A percentile compares a stretch with the other conserved stretches of the same genome.
phyloP scores from a whole-genome alignment of 345 rosid species.

The Eucalyptus marginata region DNA sequence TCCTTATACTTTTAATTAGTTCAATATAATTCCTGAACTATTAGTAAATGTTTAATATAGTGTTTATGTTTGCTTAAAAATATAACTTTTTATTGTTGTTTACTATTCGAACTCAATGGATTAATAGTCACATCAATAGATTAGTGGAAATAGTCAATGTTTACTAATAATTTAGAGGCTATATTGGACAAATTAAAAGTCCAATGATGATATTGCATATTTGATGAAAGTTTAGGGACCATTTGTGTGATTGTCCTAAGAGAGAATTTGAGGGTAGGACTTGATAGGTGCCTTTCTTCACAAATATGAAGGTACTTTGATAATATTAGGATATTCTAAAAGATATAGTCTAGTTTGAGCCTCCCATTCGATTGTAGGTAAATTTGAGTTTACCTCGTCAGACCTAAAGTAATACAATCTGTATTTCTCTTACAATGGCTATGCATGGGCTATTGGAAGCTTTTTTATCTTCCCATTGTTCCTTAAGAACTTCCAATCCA shows the following conservation, averaged over 20 bases:
- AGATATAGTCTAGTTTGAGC: background rate
- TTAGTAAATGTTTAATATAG: background rate
- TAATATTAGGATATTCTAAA: background rate
- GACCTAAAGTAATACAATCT: background rate
- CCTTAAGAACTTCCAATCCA: background rate
- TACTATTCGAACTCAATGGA: background rate
- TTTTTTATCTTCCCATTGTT: background rate
- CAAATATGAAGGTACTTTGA: background rate
- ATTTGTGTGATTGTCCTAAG: background rate
- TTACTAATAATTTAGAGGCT: background rate
- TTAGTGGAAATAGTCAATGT: background rate
- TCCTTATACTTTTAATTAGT: background rate
- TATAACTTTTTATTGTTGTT: background rate
- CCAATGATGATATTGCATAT: background rate
- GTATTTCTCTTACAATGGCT: background rate
- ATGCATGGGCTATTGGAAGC: background rate
- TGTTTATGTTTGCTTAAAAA: background rate
- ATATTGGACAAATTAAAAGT: background rate
- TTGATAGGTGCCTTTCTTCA: background rate
- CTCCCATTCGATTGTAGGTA: background rate
- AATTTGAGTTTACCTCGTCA: background rate
- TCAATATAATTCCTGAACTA: background rate
- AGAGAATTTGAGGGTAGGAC: background rate
- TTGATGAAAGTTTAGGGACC: fast-evolving
- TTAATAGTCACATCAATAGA: background rate